Percentiles rank a stretch among this genome's conserved stretches.
Conservation (phyloP, 805 yeast genomes). For the Hanseniaspora osmophila region DNA sequence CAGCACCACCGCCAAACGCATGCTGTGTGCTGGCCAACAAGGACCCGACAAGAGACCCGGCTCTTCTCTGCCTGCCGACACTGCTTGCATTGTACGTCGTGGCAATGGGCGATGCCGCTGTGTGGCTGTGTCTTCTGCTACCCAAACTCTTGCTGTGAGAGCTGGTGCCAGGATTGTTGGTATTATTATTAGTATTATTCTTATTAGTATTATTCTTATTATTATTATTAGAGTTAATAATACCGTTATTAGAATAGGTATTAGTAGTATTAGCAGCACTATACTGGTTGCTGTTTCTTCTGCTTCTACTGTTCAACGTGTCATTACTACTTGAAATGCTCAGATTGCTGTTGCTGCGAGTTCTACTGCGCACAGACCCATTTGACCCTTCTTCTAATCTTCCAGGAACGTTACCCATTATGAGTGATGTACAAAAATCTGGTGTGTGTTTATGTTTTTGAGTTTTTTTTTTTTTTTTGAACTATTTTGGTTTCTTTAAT, state of each 20-base stretch:
- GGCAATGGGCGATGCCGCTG: no score
- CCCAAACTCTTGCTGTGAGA: not conserved
- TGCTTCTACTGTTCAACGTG: constrained; percentile 1
- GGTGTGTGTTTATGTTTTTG: no score
- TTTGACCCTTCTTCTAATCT: constrained; percentile 24
- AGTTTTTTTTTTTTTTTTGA: no score
- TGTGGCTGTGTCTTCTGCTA: no score
- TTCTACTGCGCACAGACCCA: constrained; percentile 8
- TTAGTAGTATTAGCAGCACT: constrained; percentile 1
- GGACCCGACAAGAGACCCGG: constrained; percentile 16
- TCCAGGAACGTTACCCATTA: constrained; percentile 36
- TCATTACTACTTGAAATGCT: not conserved
- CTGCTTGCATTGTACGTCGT: constrained; percentile 2
- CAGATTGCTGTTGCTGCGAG: constrained; percentile 7
- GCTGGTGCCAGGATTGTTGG: no score
- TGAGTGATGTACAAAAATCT: no score
- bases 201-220: no score
- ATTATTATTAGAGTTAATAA: not conserved
- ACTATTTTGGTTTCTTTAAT: no score
- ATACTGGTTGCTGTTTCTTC: constrained; percentile 6
- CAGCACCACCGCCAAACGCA: not conserved
- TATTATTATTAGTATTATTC: no score
- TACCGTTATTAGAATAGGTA: constrained; percentile 5
- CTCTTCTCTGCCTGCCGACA: constrained; percentile 11
- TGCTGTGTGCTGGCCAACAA: constrained; percentile 9